Evolutionary conservation across 1,284 basidiomycete species (phyloP).

Genomic region (Puccinia polysora): DNA sequence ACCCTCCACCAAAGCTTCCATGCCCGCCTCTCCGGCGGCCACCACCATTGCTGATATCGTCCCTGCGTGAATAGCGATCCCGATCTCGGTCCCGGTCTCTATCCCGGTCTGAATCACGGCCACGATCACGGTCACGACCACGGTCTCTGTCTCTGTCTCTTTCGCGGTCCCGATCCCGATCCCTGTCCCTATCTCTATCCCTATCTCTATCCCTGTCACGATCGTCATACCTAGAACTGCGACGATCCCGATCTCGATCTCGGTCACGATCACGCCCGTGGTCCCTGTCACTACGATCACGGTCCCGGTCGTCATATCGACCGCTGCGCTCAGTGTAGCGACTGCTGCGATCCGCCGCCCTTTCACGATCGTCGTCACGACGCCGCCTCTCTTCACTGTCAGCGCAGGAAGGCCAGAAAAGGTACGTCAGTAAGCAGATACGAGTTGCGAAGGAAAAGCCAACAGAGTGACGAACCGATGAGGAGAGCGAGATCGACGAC

Average conservation of each 20-base stretch:
- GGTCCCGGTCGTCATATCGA: constrained; percentile 50
- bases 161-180: constrained; percentile 47
- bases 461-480: constrained; percentile 28
- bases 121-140: constrained; percentile 54
- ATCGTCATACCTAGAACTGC: too few relatives aligned
- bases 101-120: constrained; percentile 49
- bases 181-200: constrained; percentile 49
- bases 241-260: constrained; percentile 50
- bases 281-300: constrained; percentile 54
- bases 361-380: constrained; percentile 26
- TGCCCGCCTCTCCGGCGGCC: constrained; percentile 53
- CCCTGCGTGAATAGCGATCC: constrained; percentile 45
- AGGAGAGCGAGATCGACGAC: constrained; percentile 38
- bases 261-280: constrained; percentile 55
- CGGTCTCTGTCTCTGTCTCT: constrained; percentile 47
- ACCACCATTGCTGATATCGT: constrained; percentile 55
- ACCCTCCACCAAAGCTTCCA: constrained; percentile 52
- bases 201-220: constrained; percentile 52
- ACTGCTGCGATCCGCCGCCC: constrained; percentile 56
- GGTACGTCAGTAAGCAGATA: background rate
- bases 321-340: constrained; percentile 44
- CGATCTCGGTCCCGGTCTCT: constrained; percentile 45
- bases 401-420: background rate
- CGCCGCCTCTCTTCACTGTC: constrained; percentile 35
- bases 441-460: background rate